phyloP scores from a whole-genome alignment of 495 filamentous ascomycete species.

The Penicillium maclennaniae region DNA sequence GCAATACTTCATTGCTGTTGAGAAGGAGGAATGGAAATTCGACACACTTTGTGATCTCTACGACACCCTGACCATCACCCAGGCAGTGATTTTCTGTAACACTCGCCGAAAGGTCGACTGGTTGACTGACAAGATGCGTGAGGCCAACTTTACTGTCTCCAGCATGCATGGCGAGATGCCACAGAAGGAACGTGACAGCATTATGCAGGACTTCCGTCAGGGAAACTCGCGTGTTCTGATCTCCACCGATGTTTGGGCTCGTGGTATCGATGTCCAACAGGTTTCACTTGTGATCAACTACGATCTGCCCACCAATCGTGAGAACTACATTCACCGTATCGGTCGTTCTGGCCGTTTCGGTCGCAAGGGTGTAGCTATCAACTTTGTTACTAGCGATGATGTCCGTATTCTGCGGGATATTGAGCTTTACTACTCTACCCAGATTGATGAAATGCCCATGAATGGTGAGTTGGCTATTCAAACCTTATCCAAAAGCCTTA shows the following conservation, averaged over 20 bases:
- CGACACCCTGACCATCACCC: constrained; percentile 97
- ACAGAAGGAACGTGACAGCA: constrained; percentile 93
- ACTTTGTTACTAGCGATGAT: constrained; percentile 97
- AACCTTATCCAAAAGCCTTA: not conserved
- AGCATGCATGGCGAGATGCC: constrained; percentile 99
- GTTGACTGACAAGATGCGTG: constrained; percentile 98
- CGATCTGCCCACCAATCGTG: constrained; percentile 95
- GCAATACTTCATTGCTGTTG: constrained; percentile 98
- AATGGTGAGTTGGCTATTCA: constrained; percentile 51
- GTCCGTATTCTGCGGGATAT: constrained; percentile 97
- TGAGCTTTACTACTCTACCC: constrained; percentile 94
- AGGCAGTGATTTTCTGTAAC: constrained; percentile 99
- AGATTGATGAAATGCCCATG: constrained; percentile 99
- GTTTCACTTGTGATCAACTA: constrained; percentile 99
- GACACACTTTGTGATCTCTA: constrained; percentile 99
- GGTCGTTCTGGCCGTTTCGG: constrained; percentile 95
- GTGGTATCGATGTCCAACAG: constrained; percentile 99
- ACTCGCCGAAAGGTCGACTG: constrained; percentile 99
- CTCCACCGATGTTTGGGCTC: constrained; percentile 93
- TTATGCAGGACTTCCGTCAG: constrained; percentile 98
- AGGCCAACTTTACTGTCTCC: constrained; percentile 95
- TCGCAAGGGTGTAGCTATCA: constrained; percentile 98
- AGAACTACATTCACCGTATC: constrained; percentile 99
- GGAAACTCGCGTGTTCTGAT: constrained; percentile 97
- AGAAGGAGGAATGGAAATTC: constrained; percentile 99